These are phyloP conservation scores for Calonectria honghensis DNA, from an alignment of 2,329 filamentous ascomycete species.

Conservation along the genomic window DNA sequence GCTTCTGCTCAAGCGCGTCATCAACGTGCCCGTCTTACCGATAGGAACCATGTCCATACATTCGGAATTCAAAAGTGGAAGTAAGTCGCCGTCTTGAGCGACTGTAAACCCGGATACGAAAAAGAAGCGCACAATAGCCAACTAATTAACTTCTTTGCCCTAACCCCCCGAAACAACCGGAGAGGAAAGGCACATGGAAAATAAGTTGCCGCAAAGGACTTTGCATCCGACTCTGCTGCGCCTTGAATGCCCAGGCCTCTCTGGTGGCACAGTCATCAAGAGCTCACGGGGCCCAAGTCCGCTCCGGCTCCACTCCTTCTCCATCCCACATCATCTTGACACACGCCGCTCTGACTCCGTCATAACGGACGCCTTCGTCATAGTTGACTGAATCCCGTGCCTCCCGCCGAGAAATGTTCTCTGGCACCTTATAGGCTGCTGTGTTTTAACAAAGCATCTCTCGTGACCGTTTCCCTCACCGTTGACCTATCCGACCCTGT, in stretches of 20 bases:
- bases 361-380: constrained; percentile 31
- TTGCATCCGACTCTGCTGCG: constrained; percentile 2
- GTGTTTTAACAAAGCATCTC: constrained; percentile 3
- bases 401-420: constrained; percentile 18
- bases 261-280: constrained; percentile 28
- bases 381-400: constrained; percentile 25
- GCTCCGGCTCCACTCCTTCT: constrained; percentile 30
- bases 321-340: constrained; percentile 41
- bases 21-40: neutral
- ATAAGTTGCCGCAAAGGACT: neutral
- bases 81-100: constrained; percentile 16
- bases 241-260: constrained; percentile 5
- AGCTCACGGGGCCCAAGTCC: constrained; percentile 37
- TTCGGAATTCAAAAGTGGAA: constrained; percentile 11
- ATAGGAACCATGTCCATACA: neutral
- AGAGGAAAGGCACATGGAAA: constrained; percentile 8
- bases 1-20: neutral
- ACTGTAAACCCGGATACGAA: constrained; percentile 35
- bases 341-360: constrained; percentile 29
- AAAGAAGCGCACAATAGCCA: constrained; percentile 14
- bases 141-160: neutral
- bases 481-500: neutral
- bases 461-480: constrained; percentile 30
- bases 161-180: constrained; percentile 1
- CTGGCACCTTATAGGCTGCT: constrained; percentile 4